phyloP scores from a whole-genome alignment of 768 basidiomycete species.

The Kwoniella europaea region DNA sequence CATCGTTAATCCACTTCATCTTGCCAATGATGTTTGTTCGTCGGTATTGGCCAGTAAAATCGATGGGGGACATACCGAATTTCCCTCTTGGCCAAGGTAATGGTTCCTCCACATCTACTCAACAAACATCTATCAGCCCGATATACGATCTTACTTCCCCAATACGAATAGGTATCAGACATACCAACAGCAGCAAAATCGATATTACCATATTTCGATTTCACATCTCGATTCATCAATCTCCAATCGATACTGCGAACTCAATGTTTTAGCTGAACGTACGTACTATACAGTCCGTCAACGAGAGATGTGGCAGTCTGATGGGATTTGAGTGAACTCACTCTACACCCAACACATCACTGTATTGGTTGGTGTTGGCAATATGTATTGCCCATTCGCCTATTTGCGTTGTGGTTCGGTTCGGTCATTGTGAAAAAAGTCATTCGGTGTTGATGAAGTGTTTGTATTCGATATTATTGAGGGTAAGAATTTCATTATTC shows the following conservation, averaged over 20 bases:
- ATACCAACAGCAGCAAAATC: conserved; percentile 44
- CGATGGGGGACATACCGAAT: conserved; percentile 29
- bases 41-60: neutral
- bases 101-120: conserved; percentile 40
- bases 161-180: neutral
- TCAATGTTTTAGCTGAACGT: neutral
- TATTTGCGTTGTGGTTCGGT: conserved; percentile 3
- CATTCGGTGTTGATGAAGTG: neutral
- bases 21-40: neutral
- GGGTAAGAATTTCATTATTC: too few relatives aligned
- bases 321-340: conserved; percentile 22
- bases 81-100: conserved; percentile 31
- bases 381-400: conserved; percentile 42
- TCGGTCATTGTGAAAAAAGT: neutral
- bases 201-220: conserved; percentile 42
- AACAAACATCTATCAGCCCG: neutral
- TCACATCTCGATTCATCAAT: conserved; percentile 11
- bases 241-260: conserved; percentile 39
- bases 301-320: too few relatives aligned
- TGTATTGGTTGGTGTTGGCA: conserved; percentile 36
- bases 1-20: too few relatives aligned
- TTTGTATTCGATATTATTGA: too few relatives aligned
- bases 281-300: too few relatives aligned
- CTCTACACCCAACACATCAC: conserved; percentile 47
- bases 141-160: neutral